Evolutionary conservation across 169 alveolate species (phyloP).

Genomic region (Plasmodium berghei): DNA sequence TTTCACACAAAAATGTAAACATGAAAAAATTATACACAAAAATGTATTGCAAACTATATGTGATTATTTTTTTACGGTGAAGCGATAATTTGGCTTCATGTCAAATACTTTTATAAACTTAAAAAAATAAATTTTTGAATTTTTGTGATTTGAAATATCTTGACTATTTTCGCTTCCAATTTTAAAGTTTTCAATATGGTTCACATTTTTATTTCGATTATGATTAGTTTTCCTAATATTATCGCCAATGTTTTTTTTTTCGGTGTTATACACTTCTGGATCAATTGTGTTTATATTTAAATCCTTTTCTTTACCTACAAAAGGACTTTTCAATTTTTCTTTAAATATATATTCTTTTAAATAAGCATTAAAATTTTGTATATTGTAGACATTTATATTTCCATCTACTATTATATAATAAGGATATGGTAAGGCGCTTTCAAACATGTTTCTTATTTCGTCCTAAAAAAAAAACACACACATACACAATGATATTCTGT

Average conservation of each 20-base stretch:
- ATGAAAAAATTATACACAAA: not conserved
- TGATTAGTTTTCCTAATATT: not conserved
- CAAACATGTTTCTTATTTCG: slow-evolving; percentile 55
- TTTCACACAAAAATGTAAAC: not conserved
- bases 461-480: slow-evolving; percentile 27
- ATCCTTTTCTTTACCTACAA: slow-evolving; percentile 16
- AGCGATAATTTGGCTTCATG: slow-evolving; percentile 76
- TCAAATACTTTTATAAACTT: slow-evolving; percentile 70
- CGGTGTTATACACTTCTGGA: not conserved
- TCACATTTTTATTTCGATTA: not conserved
- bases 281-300: not conserved
- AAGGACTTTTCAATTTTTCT: slow-evolving; percentile 20
- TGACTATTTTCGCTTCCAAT: slow-evolving; percentile 4
- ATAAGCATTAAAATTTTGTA: slow-evolving; percentile 55
- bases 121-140: slow-evolving; percentile 54
- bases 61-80: slow-evolving; percentile 19
- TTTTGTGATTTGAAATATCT: slow-evolving; percentile 1
- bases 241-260: not conserved
- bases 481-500: not conserved
- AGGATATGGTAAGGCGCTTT: slow-evolving; percentile 64
- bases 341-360: slow-evolving; percentile 32
- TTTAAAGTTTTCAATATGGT: not conserved
- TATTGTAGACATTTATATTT: slow-evolving; percentile 50
- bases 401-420: slow-evolving; percentile 66
- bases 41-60: not conserved